A percentile compares a stretch with the other conserved stretches of the same genome.
Evolutionary conservation across 139 green algal species (phyloP).

Genomic region (Mychonastes homosphaera): DNA sequence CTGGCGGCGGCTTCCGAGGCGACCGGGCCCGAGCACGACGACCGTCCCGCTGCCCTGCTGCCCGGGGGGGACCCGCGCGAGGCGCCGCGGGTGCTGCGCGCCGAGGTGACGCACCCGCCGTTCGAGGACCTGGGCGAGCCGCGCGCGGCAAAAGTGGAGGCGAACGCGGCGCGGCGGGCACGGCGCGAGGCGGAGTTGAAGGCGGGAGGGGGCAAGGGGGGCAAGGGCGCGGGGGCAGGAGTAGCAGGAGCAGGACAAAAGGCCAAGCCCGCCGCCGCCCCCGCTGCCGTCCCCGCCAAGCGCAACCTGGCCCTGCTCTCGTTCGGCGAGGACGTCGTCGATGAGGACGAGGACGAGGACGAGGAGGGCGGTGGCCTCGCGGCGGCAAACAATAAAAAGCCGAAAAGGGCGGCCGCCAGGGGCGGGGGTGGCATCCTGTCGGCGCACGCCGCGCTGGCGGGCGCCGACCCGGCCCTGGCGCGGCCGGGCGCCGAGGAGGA

Average conservation of each 20-base stretch:
- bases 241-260: background rate
- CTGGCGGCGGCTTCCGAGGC: too few relatives aligned
- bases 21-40: too few relatives aligned
- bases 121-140: too few relatives aligned
- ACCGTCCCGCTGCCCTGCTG: too few relatives aligned
- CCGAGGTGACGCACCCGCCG: too few relatives aligned
- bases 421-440: constrained; percentile 32
- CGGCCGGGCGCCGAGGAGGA: constrained; percentile 7
- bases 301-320: constrained; percentile 77
- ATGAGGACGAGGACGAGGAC: constrained; percentile 42
- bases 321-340: constrained; percentile 66
- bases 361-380: too few relatives aligned
- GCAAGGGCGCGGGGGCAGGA: background rate
- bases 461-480: constrained; percentile 23
- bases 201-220: background rate
- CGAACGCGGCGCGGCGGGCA: too few relatives aligned
- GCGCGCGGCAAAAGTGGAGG: too few relatives aligned
- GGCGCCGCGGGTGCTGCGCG: too few relatives aligned
- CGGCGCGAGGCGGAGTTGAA: background rate
- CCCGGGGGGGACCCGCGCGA: too few relatives aligned
- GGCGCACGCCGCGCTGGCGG: constrained; percentile 56
- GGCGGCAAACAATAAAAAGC: too few relatives aligned
- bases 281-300: constrained; percentile 5
- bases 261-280: background rate
- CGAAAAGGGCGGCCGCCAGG: too few relatives aligned